Base-by-base conservation (phyloP, 2,329 filamentous ascomycete species). In the Colletotrichum ledebouriae region DNA sequence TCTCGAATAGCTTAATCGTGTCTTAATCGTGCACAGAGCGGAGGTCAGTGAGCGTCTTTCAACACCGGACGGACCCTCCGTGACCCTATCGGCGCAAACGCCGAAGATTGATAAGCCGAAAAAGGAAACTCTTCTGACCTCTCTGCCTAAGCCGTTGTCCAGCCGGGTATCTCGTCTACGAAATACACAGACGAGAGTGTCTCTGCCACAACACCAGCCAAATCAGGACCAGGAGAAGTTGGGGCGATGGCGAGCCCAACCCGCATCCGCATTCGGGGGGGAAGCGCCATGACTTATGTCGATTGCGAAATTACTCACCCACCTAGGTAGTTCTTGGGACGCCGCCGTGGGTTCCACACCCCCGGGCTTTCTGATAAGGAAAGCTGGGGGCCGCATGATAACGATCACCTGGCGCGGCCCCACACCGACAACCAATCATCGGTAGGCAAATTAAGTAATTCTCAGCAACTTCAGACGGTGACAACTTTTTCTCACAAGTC, bases 391-490 rank as follows among this genome's bases (percentile, higher is more conserved):
- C 34, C 66, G 66, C 62, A 66, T 66, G 62, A 69, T 57, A 55
- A 60, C 41, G 41, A 47, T 52, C 58, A 61, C 37, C 47, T 44
- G 47, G 57, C 25, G 55, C 17, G 41, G 61, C 49, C n/a, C 66
- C 66, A 66, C 49, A 37, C 6, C 12, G 22, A 20, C 41, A 25
- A 17, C 59, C 66, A 69, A 69, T 69, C 61, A 66, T 34, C 33
- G 9, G 13, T 4, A 13, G 61, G 49, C 42, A 34, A 66, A 69
- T 69, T 69, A 64, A 59, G 66, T 52, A 69, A 69, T 69, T 47
- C 65, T 68, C 65, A 68, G 65, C 66, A 69, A 60, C 66, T 56
- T 65, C 49, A 68, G 47, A 65, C 29, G 17, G 46, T 39, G 61
- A 55, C 20, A 44, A 69, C 66, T 69, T 69, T 69, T 68, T 60